Conservation (phyloP, 768 basidiomycete genomes). For the Chalciporus piperatus region DNA sequence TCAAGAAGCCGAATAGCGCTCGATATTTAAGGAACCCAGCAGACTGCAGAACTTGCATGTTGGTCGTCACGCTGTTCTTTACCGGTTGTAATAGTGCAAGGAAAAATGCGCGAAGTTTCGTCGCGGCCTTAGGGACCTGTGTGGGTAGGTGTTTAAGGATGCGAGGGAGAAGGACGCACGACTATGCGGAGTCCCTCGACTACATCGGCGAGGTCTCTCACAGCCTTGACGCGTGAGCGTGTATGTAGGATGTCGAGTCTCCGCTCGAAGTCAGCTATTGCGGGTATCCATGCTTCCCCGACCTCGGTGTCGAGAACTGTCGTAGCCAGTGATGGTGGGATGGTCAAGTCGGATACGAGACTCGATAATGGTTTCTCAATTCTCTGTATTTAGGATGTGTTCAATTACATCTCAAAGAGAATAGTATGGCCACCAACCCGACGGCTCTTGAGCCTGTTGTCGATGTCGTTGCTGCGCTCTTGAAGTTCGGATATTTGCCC, state of each 20-base stretch:
- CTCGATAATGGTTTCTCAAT: constrained; percentile 86
- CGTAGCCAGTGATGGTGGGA: constrained; percentile 76
- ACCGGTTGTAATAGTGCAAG: constrained; percentile 81
- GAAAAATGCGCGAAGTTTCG: constrained; percentile 86
- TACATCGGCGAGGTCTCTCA: constrained; percentile 78
- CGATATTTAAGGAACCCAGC: constrained; percentile 81
- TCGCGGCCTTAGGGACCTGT: constrained; percentile 63
- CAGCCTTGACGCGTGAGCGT: constrained; percentile 82
- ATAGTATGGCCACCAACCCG: constrained; percentile 50
- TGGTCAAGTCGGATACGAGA: constrained; percentile 74
- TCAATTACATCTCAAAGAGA: not conserved
- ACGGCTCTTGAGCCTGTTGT: constrained; percentile 78
- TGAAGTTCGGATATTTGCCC: constrained; percentile 96
- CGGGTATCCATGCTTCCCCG: constrained; percentile 83
- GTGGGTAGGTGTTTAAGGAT: constrained; percentile 1
- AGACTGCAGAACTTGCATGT: constrained; percentile 90
- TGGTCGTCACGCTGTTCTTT: constrained; percentile 78
- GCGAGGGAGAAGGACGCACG: constrained; percentile 43
- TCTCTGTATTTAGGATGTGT: constrained; percentile 47
- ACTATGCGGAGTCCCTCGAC: constrained; percentile 86
- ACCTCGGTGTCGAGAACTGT: constrained; percentile 83
- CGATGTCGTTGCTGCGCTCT: constrained; percentile 85
- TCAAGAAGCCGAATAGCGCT: constrained; percentile 79
- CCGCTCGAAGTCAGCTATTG: constrained; percentile 77
- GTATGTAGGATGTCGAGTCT: constrained; percentile 65